Conservation (phyloP, 805 yeast species). For the Maudiozyma serrabonitensis region DNA sequence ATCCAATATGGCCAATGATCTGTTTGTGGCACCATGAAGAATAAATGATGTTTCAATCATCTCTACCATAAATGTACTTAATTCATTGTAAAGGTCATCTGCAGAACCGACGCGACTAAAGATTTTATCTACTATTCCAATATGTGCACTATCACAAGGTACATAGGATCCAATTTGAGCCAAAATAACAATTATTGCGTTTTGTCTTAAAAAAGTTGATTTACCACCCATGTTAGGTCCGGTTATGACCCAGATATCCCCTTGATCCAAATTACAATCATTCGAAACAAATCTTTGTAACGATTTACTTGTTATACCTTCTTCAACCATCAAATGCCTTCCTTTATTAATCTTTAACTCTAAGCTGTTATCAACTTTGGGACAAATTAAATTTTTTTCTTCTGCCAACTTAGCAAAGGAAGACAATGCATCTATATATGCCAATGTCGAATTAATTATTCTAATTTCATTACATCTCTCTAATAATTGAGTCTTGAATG, state of each 20-base stretch:
- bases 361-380: constrained; percentile 43
- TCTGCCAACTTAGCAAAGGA: constrained; percentile 64
- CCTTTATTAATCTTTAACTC: constrained; percentile 51
- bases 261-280: constrained; percentile 21
- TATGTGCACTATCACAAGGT: constrained; percentile 52
- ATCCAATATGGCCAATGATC: constrained; percentile 71
- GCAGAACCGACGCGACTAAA: constrained; percentile 79
- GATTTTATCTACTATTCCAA: constrained; percentile 69
- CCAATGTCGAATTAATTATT: constrained; percentile 40
- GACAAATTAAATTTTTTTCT: constrained; percentile 61
- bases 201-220: constrained; percentile 64
- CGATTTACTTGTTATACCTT: constrained; percentile 45
- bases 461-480: constrained; percentile 39
- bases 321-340: constrained; percentile 80
- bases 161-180: constrained; percentile 69
- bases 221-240: constrained; percentile 92
- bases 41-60: constrained; percentile 78
- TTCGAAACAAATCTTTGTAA: constrained; percentile 26
- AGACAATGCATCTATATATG: constrained; percentile 59
- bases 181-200: constrained; percentile 57
- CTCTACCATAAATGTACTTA: constrained; percentile 89
- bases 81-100: constrained; percentile 67
- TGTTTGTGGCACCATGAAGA: constrained; percentile 50
- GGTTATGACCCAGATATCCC: constrained; percentile 52
- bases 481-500: constrained; percentile 40